phyloP scores from a whole-genome alignment of 2,329 filamentous ascomycete genomes.

The Colletotrichum liaoningense region DNA sequence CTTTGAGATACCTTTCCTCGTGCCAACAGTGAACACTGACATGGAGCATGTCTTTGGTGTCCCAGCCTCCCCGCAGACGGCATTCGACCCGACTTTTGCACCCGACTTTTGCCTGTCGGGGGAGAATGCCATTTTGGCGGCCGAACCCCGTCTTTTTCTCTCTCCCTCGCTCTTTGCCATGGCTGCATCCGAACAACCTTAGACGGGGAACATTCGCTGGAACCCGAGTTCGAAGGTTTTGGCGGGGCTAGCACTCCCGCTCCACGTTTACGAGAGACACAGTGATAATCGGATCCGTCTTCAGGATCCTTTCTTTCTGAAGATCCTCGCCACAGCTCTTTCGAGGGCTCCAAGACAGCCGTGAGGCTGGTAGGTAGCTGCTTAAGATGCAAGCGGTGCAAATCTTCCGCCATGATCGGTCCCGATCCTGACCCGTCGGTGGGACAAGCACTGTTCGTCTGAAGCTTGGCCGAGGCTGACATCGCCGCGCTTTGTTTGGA shows the following conservation, averaged over 20 bases:
- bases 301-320: neutral
- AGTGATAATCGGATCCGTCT: neutral
- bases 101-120: neutral
- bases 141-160: neutral
- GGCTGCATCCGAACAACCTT: slow-evolving; percentile 14
- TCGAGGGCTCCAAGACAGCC: neutral
- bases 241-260: neutral
- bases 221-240: slow-evolving; percentile 25
- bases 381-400: slow-evolving; percentile 1
- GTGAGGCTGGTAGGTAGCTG: neutral
- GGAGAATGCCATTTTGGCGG: neutral
- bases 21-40: neutral
- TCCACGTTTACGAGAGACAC: slow-evolving; percentile 12
- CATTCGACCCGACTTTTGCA: neutral
- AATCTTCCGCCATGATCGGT: neutral
- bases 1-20: neutral
- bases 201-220: neutral
- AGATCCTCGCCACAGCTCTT: slow-evolving; percentile 13
- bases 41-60: neutral
- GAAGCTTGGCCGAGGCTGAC: slow-evolving; percentile 25
- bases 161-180: neutral
- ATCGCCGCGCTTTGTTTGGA: slow-evolving; percentile 1
- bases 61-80: neutral
- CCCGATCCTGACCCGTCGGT: neutral
- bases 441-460: slow-evolving; percentile 3